Evolutionary conservation across 2,329 filamentous ascomycete species (phyloP), one percentile per base, ranked within the genome.

Genomic region (Clonostachys rhizophaga): DNA sequence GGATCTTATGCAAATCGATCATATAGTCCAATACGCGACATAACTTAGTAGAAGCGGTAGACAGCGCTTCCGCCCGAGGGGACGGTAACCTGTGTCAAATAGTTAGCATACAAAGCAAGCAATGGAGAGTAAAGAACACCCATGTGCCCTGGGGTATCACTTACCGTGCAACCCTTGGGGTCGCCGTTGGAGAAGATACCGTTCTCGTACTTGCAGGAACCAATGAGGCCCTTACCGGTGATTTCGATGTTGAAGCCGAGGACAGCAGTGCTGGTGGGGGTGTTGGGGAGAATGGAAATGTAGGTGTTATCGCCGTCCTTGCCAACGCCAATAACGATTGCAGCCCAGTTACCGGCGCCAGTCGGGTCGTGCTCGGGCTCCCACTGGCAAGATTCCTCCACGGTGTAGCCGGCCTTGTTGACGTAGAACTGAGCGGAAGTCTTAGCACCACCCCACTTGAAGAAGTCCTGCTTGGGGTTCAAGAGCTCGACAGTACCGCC

Each of bases 381-480:
- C 94, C 94, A 97, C 49, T 79, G 69, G 71, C 94, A 99, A 44
- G 81, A 88, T 12, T 91, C 69, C 54, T 82, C 65, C 49, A 83
- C 70, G 16, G 69, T 58, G 46, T 87, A 74, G 50, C 90, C 91
- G 57, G 81, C 78, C 58, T 87, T 87, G 80, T 97, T 97, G 70
- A 97, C 80, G 65, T 99, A 99, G 79, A 96, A 97, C 72, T 97
- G 94, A 41, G 91, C 91, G 43, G 89, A 91, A 45, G 94, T 97
- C 44, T 71, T 58, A 65, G 79, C 78, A 57, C 80, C 80, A 59
- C 89, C 56, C 89, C 89, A 95, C 51, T 75, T 69, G 75, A 91
- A 97, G 75, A 92, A 95, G 44, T 71, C 75, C 50, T 84, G 82
- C 54, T 86, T 71, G 42, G 92, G 87, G 74, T 89, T 92, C 62